Evolutionary conservation across 2,329 filamentous ascomycete species (phyloP).

Genomic region (Alternaria triticimaculans): DNA sequence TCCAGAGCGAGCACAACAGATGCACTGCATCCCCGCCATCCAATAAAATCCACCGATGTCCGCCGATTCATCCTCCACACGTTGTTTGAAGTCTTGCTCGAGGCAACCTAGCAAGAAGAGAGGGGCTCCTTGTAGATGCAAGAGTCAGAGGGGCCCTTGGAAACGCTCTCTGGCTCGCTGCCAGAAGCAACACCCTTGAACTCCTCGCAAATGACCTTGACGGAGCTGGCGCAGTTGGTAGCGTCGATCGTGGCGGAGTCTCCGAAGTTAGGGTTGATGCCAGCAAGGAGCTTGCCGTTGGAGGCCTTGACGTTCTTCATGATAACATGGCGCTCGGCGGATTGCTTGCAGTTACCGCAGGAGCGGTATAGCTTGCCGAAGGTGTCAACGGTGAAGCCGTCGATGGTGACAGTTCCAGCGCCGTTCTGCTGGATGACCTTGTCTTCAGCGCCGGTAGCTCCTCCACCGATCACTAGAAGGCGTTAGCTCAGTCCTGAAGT

Average conservation of each 20-base stretch:
- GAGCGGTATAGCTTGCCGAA: slow-evolving; percentile 55
- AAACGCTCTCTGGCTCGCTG: slow-evolving; percentile 34
- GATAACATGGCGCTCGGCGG: slow-evolving; percentile 52
- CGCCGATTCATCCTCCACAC: neutral
- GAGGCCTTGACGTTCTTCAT: slow-evolving; percentile 54
- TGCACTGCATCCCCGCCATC: neutral
- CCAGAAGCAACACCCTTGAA: slow-evolving; percentile 41
- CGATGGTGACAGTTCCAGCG: slow-evolving; percentile 48
- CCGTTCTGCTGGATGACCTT: slow-evolving; percentile 55
- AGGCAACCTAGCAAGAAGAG: slow-evolving; percentile 27
- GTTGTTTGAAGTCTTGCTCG: neutral
- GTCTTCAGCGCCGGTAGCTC: slow-evolving; percentile 48
- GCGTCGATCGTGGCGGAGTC: slow-evolving; percentile 58
- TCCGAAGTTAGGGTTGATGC: slow-evolving; percentile 61
- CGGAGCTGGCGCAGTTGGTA: slow-evolving; percentile 32
- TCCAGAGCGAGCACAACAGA: slow-evolving; percentile 10
- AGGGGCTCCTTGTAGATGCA: slow-evolving; percentile 28
- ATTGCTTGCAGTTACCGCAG: slow-evolving; percentile 59
- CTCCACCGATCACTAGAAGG: slow-evolving; percentile 48
- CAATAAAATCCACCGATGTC: neutral
- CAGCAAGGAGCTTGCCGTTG: slow-evolving; percentile 53
- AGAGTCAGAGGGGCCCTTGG: slow-evolving; percentile 40
- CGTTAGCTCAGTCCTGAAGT: neutral
- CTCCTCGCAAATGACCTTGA: slow-evolving; percentile 44
- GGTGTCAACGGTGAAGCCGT: slow-evolving; percentile 40